Conservation (phyloP, 1,284 basidiomycete species). For the Ceratobasidium sp. region DNA sequence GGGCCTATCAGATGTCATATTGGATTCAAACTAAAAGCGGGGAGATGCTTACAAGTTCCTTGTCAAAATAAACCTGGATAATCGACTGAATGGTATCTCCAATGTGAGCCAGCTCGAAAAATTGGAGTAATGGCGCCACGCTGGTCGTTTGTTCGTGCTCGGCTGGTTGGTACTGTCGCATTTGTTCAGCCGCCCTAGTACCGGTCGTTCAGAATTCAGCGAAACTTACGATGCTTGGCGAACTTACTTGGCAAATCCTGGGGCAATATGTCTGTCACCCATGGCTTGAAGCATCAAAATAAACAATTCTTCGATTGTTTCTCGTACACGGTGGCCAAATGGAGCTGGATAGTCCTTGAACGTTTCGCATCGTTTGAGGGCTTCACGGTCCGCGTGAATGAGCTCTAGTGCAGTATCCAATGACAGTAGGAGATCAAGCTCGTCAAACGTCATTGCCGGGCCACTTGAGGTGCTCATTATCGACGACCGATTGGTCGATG, state of each 20-base stretch:
- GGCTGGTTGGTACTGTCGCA: slow-evolving; percentile 85
- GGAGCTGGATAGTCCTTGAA: slow-evolving; percentile 86
- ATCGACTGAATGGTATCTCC: slow-evolving; percentile 98
- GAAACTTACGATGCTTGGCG: slow-evolving; percentile 29
- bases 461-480: slow-evolving; percentile 40
- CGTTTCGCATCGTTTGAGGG: slow-evolving; percentile 89
- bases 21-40: slow-evolving; percentile 6
- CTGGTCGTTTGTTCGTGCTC: slow-evolving; percentile 78
- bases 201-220: slow-evolving; percentile 3
- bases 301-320: slow-evolving; percentile 92
- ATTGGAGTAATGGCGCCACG: slow-evolving; percentile 92
- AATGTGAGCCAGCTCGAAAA: slow-evolving; percentile 96
- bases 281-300: slow-evolving; percentile 82
- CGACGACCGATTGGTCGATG: slow-evolving; percentile 24
- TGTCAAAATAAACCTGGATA: slow-evolving; percentile 97
- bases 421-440: slow-evolving; percentile 86
- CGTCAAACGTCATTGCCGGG: slow-evolving; percentile 55
- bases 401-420: slow-evolving; percentile 90
- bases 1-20: slow-evolving; percentile 58
- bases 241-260: slow-evolving; percentile 82
- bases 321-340: slow-evolving; percentile 79
- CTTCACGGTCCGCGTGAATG: slow-evolving; percentile 90
- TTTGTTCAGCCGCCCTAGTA: slow-evolving; percentile 79
- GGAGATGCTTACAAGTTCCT: slow-evolving; percentile 72
- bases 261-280: slow-evolving; percentile 78